Conservation (phyloP, 164 flowering plant species). For the Buxus sempervirens region DNA sequence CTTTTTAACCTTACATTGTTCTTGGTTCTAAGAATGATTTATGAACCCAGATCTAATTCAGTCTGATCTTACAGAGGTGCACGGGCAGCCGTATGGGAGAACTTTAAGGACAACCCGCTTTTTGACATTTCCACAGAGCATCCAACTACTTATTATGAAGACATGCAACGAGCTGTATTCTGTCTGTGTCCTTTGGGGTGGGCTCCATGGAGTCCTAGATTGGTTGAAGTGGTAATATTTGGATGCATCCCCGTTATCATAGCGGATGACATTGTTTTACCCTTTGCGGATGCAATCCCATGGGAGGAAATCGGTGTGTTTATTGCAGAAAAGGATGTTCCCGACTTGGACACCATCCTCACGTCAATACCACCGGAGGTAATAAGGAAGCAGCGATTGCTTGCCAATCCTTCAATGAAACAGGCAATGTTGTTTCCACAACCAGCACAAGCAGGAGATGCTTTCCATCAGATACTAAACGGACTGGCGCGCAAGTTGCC, state of each 20-base stretch:
- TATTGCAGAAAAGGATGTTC: conserved; percentile 83
- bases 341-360: conserved; percentile 78
- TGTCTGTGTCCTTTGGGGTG: conserved; percentile 96
- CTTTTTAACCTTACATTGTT: no score
- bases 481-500: conserved; percentile 91
- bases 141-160: conserved; percentile 91
- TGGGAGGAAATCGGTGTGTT: conserved; percentile 96
- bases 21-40: neutral
- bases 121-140: conserved; percentile 97
- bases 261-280: conserved; percentile 93
- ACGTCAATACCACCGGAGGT: conserved; percentile 82
- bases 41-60: no score
- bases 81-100: conserved; percentile 98
- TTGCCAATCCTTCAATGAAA: conserved; percentile 90
- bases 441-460: conserved; percentile 87
- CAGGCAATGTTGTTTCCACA: conserved; percentile 89
- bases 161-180: conserved; percentile 95
- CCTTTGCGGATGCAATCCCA: conserved; percentile 95
- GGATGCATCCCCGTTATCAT: conserved; percentile 96
- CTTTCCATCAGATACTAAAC: conserved; percentile 87
- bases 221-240: conserved; percentile 92
- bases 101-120: conserved; percentile 91
- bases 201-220: conserved; percentile 99
- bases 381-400: conserved; percentile 81
- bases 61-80: conserved; percentile 67